These are phyloP conservation scores for Colletotrichum liaoningense DNA, from an alignment of 2,329 filamentous ascomycete genomes.

Conservation along the genomic window DNA sequence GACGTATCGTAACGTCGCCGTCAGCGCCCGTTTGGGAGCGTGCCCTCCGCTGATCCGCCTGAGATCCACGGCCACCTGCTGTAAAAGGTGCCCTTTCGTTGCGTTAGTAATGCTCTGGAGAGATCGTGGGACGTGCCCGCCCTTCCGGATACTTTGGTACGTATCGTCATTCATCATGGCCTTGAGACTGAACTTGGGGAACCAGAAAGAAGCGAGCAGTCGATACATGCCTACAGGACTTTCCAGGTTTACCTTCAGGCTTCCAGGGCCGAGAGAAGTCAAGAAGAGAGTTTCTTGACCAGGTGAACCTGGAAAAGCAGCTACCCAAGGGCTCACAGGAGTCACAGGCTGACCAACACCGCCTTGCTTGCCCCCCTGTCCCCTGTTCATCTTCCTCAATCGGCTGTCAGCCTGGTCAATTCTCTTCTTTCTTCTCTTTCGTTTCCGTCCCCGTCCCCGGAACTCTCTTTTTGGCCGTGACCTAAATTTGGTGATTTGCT, in stretches of 20 bases:
- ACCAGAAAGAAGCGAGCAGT: not conserved
- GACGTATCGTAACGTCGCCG: not conserved
- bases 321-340: not conserved
- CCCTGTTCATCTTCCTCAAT: not conserved
- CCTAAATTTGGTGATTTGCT: not conserved
- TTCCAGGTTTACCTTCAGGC: too few relatives aligned
- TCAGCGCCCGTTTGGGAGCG: not conserved
- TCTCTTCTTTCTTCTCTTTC: not conserved
- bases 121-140: not conserved
- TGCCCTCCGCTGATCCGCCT: not conserved
- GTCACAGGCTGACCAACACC: not conserved
- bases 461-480: not conserved
- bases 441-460: not conserved
- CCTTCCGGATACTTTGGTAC: not conserved
- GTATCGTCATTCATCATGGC: not conserved
- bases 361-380: constrained; percentile 8
- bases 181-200: not conserved
- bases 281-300: not conserved
- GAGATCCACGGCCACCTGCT: not conserved
- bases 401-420: not conserved
- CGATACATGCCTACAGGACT: not conserved
- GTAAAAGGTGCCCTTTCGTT: not conserved
- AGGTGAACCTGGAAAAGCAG: not conserved
- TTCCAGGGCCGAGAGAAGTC: not conserved
- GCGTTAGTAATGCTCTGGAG: too few relatives aligned